Conservation (phyloP, 371 early-diverging fungal genomes). For the Mucor circinelloides region DNA sequence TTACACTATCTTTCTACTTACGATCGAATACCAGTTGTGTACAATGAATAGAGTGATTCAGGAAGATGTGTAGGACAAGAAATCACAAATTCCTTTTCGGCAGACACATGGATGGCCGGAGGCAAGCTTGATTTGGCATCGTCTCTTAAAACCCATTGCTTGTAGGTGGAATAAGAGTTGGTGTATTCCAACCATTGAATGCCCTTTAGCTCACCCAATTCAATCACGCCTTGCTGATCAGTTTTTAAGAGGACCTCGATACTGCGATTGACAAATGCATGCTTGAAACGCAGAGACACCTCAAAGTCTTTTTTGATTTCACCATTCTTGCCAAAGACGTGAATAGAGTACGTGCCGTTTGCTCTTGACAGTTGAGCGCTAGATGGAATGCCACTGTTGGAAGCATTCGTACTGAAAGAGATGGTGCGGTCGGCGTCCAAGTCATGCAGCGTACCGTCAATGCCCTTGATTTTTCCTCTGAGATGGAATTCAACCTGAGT, state of each 20-base stretch:
- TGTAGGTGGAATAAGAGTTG: neutral
- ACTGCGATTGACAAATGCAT: constrained; percentile 14
- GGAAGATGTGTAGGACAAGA: constrained; percentile 11
- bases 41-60: constrained; percentile 21
- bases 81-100: constrained; percentile 32
- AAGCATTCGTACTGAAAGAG: neutral
- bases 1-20: constrained; percentile 9
- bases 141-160: constrained; percentile 16
- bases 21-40: constrained; percentile 15
- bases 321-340: constrained; percentile 58
- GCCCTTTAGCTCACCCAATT: constrained; percentile 40
- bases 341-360: constrained; percentile 29
- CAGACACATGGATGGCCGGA: constrained; percentile 26
- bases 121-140: constrained; percentile 7
- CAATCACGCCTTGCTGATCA: constrained; percentile 44
- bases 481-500: constrained; percentile 24
- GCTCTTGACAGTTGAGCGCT: constrained; percentile 7
- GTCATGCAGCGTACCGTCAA: neutral
- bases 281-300: constrained; percentile 34
- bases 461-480: constrained; percentile 35
- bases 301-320: constrained; percentile 39
- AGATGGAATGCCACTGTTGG: neutral
- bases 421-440: neutral
- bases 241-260: constrained; percentile 35
- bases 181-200: constrained; percentile 13